A percentile compares a stretch with the other conserved stretches of the same genome.
These are phyloP conservation scores for Fusarium miscanthi DNA, from an alignment of 2,329 filamentous ascomycete genomes.

Conservation along the genomic window DNA sequence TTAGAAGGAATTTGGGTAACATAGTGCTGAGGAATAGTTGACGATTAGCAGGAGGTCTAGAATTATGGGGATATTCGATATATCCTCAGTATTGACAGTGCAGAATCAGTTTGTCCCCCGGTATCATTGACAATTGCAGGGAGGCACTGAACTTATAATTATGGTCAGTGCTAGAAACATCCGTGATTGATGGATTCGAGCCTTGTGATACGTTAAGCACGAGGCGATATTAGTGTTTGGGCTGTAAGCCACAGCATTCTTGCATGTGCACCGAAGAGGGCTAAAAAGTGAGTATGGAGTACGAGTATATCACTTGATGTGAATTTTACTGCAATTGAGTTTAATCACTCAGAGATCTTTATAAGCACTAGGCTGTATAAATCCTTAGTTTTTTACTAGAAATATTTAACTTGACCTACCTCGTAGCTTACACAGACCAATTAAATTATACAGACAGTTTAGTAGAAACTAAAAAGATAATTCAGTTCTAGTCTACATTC, in stretches of 20 bases:
- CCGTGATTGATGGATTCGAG: fast-evolving
- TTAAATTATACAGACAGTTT: no score
- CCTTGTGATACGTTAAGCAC: fast-evolving
- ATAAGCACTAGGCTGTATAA: fast-evolving
- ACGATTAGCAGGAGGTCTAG: fast-evolving
- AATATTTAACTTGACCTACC: background rate
- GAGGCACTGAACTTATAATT: fast-evolving
- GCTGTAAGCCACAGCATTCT: fast-evolving
- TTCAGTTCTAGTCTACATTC: no score
- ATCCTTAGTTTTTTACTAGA: background rate
- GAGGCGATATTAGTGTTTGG: background rate
- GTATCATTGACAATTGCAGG: fast-evolving
- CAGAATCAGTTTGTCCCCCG: fast-evolving
- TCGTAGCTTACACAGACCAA: background rate
- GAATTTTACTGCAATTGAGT: background rate
- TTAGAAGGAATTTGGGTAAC: background rate
- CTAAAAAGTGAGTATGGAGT: fast-evolving
- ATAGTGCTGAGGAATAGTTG: fast-evolving
- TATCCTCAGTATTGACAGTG: fast-evolving
- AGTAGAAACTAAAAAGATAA: no score
- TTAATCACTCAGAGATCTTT: background rate
- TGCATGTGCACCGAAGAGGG: fast-evolving
- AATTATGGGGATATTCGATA: no score
- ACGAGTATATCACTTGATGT: fast-evolving
- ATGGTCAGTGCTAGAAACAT: fast-evolving